Base-by-base conservation (phyloP, 495 filamentous ascomycete genomes). In the Penicillium bialowiezense region DNA sequence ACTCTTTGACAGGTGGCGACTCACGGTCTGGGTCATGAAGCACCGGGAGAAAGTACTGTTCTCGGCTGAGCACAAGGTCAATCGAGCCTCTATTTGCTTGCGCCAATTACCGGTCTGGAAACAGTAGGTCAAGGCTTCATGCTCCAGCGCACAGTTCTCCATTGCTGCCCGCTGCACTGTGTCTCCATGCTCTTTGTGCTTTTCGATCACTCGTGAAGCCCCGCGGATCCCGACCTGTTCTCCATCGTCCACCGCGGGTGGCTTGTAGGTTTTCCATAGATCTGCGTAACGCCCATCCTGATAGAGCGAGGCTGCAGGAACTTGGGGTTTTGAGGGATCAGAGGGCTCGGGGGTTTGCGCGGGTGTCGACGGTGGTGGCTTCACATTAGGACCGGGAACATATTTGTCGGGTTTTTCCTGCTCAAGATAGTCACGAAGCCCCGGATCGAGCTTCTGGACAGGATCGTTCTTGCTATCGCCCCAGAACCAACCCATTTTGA, bases 111-210 rank as follows among this genome's bases (percentile, higher is more conserved):
- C 90, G 34, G 69, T 74, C 46, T 76, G 71, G 71, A 89, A 95
- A 72, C 93, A 98, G 3, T 82, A 72, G 41, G 78, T 77, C 69
- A 91, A 78, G 19, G 78, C 83, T 56, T 84, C 69, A 67, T 96
- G 87, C 68, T 97, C 90, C 44, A 89, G 53, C 0, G 90, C 86
- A 72, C 93, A 98, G 65, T 97, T 98, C 72, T 97, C 95, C 55
- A 95, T 72, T 12, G 93, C 93, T 7, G 88, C 89, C 15, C 80
- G 77, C 15, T 88, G 87, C 44, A 97, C 89, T 44, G 79, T 74
- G 15, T 79, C 80, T 57, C 85, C 87, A 50, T 90, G 87, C 60
- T 88, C 80, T 67, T 95, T 95, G 76, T 85, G 91, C 18, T 79
- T 81, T 41, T 91, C 88, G 21, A 96, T 74, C 48, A 97, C 82